phyloP scores from a whole-genome alignment of 306 rosid genomes.

The Urtica urens region DNA sequence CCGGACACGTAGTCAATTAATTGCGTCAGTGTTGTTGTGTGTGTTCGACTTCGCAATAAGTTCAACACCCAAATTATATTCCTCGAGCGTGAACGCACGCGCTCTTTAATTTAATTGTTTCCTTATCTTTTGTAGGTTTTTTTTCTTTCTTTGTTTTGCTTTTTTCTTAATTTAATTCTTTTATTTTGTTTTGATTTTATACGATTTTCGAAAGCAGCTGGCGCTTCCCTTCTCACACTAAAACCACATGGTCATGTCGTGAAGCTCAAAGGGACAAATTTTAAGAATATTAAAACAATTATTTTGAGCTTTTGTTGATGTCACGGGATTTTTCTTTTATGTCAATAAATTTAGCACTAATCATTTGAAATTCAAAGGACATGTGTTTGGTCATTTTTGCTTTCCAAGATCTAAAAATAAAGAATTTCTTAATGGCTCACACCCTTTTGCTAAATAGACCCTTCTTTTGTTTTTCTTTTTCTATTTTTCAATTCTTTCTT shows the following conservation, averaged over 20 bases:
- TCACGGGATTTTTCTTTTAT: not conserved
- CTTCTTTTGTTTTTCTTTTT: not conserved
- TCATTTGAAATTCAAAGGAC: not conserved
- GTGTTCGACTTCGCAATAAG: no score
- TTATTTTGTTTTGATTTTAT: not conserved
- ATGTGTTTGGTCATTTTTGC: not conserved
- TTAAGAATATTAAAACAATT: not conserved
- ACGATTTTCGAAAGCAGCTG: conserved; percentile 11
- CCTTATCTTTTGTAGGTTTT: not conserved
- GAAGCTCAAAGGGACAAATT: not conserved
- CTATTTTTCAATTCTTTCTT: not conserved
- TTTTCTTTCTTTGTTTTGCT: not conserved
- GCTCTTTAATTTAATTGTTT: no score
- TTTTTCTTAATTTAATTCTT: not conserved
- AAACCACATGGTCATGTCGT: conserved; percentile 20
- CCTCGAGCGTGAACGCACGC: no score
- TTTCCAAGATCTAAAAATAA: conserved; percentile 8
- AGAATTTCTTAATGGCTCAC: not conserved
- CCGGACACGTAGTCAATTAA: no score
- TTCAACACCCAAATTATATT: no score
- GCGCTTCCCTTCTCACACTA: conserved; percentile 1
- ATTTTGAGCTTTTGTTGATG: not conserved
- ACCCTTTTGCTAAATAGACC: not conserved
- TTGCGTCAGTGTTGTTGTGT: no score
- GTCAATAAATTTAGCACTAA: not conserved